These are phyloP conservation scores for Mucor mucedo DNA, from an alignment of 371 early-diverging fungal species.

Conservation along the genomic window DNA sequence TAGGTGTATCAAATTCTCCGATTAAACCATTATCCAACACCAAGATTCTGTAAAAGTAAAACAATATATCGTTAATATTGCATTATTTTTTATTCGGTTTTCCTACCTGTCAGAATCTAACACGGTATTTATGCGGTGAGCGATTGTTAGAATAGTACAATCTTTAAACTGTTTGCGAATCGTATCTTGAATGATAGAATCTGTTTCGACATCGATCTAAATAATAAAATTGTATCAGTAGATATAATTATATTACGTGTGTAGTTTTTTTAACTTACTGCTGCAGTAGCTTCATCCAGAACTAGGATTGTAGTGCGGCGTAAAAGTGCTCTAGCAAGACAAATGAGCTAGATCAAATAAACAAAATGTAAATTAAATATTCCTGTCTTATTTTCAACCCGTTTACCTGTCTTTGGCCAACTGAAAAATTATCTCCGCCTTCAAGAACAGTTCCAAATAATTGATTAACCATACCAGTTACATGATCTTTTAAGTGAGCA, in stretches of 20 bases:
- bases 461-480: constrained; percentile 67
- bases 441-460: constrained; percentile 71
- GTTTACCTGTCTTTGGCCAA: constrained; percentile 77
- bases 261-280: constrained; percentile 16
- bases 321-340: constrained; percentile 85
- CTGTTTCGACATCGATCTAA: constrained; percentile 83
- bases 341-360: constrained; percentile 55
- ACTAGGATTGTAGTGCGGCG: constrained; percentile 74
- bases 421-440: constrained; percentile 86
- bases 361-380: not conserved
- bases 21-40: constrained; percentile 82
- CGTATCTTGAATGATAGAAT: constrained; percentile 82
- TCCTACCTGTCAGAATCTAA: constrained; percentile 72
- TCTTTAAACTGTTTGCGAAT: constrained; percentile 87
- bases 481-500: constrained; percentile 70
- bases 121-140: constrained; percentile 90
- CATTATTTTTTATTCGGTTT: not conserved
- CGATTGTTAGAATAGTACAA: constrained; percentile 93
- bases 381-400: not conserved
- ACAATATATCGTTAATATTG: not conserved
- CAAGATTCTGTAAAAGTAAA: constrained; percentile 58
- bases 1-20: constrained; percentile 82
- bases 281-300: constrained; percentile 94
- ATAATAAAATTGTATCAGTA: not conserved
- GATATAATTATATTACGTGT: not conserved